Conservation (phyloP, 768 basidiomycete species). For the Lactarius deliciosus region DNA sequence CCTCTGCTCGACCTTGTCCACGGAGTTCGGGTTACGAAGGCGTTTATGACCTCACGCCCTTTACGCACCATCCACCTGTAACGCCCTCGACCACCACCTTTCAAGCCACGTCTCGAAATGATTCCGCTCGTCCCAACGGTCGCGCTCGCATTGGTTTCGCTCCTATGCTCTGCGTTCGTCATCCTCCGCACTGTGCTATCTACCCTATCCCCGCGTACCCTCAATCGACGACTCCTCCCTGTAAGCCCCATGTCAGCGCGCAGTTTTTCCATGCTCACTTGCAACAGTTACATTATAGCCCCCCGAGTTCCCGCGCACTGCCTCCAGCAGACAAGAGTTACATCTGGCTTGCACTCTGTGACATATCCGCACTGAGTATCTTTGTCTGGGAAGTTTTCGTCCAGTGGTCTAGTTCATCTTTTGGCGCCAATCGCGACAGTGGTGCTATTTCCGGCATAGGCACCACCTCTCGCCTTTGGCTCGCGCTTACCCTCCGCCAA, state of each 20-base stretch:
- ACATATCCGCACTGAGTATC: slow-evolving; percentile 57
- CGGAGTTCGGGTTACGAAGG: slow-evolving; percentile 35
- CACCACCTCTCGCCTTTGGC: slow-evolving; percentile 65
- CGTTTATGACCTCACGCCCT: slow-evolving; percentile 36
- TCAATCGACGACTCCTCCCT: slow-evolving; percentile 72
- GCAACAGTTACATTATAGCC: slow-evolving; percentile 68
- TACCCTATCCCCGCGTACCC: slow-evolving; percentile 68
- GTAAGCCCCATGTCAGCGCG: slow-evolving; percentile 42
- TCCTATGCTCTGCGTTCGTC: slow-evolving; percentile 70
- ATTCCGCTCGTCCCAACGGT: slow-evolving; percentile 67
- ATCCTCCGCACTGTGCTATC: slow-evolving; percentile 75
- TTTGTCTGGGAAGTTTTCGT: slow-evolving; percentile 66
- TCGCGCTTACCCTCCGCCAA: slow-evolving; percentile 64
- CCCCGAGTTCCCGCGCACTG: slow-evolving; percentile 65
- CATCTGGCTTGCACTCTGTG: slow-evolving; percentile 69
- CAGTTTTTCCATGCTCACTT: neutral
- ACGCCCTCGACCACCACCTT: slow-evolving; percentile 29
- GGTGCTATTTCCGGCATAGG: slow-evolving; percentile 47
- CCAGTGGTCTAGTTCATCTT: slow-evolving; percentile 50
- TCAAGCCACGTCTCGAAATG: slow-evolving; percentile 44
- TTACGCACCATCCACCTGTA: slow-evolving; percentile 27
- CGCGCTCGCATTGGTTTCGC: slow-evolving; percentile 67
- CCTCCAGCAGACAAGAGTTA: slow-evolving; percentile 70
- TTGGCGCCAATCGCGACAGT: slow-evolving; percentile 29
- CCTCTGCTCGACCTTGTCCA: neutral